These are phyloP conservation scores for Physaria fendleri DNA, from an alignment of 345 rosid species.

Conservation along the genomic window DNA sequence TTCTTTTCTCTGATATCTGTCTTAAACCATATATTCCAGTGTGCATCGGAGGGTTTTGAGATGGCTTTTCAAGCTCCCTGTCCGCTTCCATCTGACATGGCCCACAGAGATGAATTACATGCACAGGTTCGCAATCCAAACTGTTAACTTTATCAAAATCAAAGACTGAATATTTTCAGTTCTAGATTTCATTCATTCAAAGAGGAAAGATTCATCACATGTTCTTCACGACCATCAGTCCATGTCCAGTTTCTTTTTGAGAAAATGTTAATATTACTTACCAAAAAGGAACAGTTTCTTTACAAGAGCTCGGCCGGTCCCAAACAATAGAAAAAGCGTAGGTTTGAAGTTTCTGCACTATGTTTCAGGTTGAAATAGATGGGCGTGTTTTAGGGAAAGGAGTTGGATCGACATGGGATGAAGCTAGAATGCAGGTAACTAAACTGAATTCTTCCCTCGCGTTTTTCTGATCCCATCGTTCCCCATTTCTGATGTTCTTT, in stretches of 20 bases:
- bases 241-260: too few species aligned
- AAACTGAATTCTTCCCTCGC: not conserved
- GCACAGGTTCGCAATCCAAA: constrained; percentile 57
- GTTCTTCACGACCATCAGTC: not conserved
- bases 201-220: not conserved
- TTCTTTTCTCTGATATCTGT: constrained; percentile 13
- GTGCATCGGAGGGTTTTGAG: constrained; percentile 70
- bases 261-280: too few species aligned
- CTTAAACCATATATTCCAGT: constrained; percentile 39
- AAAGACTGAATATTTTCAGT: not conserved
- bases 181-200: not conserved
- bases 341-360: constrained; percentile 5
- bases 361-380: constrained; percentile 80
- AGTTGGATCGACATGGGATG: constrained; percentile 83
- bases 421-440: constrained; percentile 83
- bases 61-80: constrained; percentile 57
- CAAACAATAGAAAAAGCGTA: too few species aligned
- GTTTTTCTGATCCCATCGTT: not conserved
- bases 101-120: constrained; percentile 69
- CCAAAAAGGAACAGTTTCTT: too few species aligned
- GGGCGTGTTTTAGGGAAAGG: constrained; percentile 88
- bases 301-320: too few species aligned
- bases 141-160: not conserved
- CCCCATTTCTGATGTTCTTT: constrained; percentile 9
- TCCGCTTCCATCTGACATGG: constrained; percentile 40